Base-by-base conservation (phyloP, 2,329 filamentous ascomycete species). In the Colletotrichum euphorbiae region DNA sequence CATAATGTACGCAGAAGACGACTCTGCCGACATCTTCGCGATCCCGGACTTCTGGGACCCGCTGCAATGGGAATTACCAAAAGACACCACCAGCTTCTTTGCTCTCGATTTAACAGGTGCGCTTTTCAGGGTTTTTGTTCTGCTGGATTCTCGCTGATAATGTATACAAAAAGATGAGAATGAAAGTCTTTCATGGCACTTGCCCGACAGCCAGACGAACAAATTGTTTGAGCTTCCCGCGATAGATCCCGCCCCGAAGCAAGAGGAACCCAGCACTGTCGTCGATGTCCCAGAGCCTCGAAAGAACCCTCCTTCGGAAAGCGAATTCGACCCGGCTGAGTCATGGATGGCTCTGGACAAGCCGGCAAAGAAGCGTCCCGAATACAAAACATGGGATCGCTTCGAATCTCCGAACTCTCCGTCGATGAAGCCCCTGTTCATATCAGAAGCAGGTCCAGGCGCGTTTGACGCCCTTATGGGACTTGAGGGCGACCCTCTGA, bases 301-400 rank as follows among this genome's bases (percentile, higher is more conserved):
- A n/a, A 69, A 75, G 43, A 66, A 74, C 8, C 74, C 76, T 42
- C 70, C 74, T 3, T 3, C 40, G 21, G n/a, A 48, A 12, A 12
- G 42, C 8, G 45, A 60, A 3, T 15, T 19, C 4, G 50, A 38
- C 4, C n/a, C 65, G 9, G 31, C 33, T 7, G 81, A 87, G 43
- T 70, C 84, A 1, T 91, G 89, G 88, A 76, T 84, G 40, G 73
- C 78, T 0, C 74, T 79, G 1, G 78, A 81, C 7, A 74, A 78
- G 12, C 69, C 74, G 9, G 55, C 72, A 2, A 59, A 72, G n/a
- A 75, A 75, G 4, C 57, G 69, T 5, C 78, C 83, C 6, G 76
- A 80, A 43, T 88, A 89, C 73, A 86, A 85, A 69, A 90, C 90
- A 1, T 96, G 93, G 93, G 89, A 93, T 71, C 80, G 78, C 2